Conservation (phyloP, 345 rosid genomes). For the Anacardium occidentale region DNA sequence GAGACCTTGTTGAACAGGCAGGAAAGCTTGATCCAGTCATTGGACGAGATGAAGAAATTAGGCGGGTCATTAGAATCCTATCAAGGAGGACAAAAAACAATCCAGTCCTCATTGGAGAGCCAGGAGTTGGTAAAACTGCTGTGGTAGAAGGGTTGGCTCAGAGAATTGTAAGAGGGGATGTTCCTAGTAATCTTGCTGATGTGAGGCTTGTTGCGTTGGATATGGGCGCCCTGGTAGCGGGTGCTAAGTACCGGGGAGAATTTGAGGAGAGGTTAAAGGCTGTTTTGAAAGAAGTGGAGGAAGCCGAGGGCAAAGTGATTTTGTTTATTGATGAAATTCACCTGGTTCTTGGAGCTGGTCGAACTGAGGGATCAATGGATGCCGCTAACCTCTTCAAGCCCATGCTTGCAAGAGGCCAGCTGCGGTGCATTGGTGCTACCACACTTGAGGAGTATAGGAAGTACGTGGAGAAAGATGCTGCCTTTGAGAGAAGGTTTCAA, state of each 20-base stretch:
- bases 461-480: conserved; percentile 96
- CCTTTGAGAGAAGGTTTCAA: conserved; percentile 90
- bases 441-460: conserved; percentile 93
- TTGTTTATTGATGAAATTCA: conserved; percentile 94
- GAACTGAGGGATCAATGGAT: conserved; percentile 92
- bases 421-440: conserved; percentile 90
- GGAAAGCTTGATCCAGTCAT: conserved; percentile 95
- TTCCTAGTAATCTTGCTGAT: conserved; percentile 79
- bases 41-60: conserved; percentile 85
- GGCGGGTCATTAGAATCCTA: conserved; percentile 77
- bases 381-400: conserved; percentile 95
- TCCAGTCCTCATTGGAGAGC: conserved; percentile 92
- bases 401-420: conserved; percentile 94
- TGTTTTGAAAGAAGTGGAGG: conserved; percentile 91
- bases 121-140: conserved; percentile 94
- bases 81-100: conserved; percentile 92
- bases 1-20: conserved; percentile 88
- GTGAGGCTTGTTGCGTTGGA: conserved; percentile 86
- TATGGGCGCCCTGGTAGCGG: conserved; percentile 87
- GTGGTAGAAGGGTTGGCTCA: conserved; percentile 95
- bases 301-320: conserved; percentile 90
- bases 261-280: conserved; percentile 83
- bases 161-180: conserved; percentile 82
- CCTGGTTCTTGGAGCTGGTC: conserved; percentile 95
- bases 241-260: conserved; percentile 86